Evolutionary conservation across 345 rosid species (phyloP).

Genomic region (Arabis alpina): DNA sequence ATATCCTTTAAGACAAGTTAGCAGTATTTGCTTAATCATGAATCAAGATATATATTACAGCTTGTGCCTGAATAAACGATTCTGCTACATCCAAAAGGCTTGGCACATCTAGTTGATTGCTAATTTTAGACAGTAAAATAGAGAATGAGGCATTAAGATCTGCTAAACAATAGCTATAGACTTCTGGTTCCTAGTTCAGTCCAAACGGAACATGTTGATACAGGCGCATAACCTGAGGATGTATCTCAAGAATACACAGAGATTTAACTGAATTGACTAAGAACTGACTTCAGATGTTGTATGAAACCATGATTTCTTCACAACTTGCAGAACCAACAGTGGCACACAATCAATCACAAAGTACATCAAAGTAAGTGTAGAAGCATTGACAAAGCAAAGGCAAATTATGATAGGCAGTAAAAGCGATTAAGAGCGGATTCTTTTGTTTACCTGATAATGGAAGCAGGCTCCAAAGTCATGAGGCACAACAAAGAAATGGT

Average conservation of each 20-base stretch:
- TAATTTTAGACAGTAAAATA: slow-evolving; percentile 3
- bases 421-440: too few relatives aligned
- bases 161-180: slow-evolving; percentile 7
- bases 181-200: slow-evolving; percentile 20
- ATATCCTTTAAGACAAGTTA: neutral
- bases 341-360: slow-evolving; percentile 1
- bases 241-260: slow-evolving; percentile 6
- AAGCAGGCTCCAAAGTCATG: slow-evolving; percentile 99
- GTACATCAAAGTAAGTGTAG: neutral
- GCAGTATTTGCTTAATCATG: neutral
- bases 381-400: slow-evolving; percentile 6
- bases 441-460: slow-evolving; percentile 79
- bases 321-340: neutral
- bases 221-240: slow-evolving; percentile 1
- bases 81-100: slow-evolving; percentile 16
- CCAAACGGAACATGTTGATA: neutral
- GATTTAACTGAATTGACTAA: neutral
- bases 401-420: too few relatives aligned
- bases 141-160: slow-evolving; percentile 4
- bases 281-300: too few relatives aligned
- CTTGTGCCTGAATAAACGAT: slow-evolving; percentile 1
- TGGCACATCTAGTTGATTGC: neutral
- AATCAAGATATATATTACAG: neutral
- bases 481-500: slow-evolving; percentile 94
- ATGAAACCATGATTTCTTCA: slow-evolving; percentile 5